Percentiles rank a stretch among this genome's conserved stretches.
Evolutionary conservation across 2,329 filamentous ascomycete species (phyloP).

Genomic region (Fusarium albidum): DNA sequence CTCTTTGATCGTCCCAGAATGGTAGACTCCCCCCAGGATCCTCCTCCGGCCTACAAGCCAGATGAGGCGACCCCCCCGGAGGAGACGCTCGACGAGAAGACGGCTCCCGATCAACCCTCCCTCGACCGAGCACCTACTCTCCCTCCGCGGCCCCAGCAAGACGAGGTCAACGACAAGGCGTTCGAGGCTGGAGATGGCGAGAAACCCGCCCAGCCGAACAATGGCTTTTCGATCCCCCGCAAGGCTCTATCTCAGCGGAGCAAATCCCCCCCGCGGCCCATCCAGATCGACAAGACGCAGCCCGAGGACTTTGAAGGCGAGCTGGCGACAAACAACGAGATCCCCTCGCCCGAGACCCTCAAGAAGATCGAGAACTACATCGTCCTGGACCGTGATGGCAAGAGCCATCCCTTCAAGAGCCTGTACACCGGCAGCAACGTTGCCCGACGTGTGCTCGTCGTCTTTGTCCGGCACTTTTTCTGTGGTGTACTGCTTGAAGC

Average conservation of each 20-base stretch:
- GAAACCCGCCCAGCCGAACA: constrained; percentile 1
- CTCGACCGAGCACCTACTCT: constrained; percentile 21
- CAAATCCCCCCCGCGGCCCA: constrained; percentile 35
- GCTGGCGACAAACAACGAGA: constrained; percentile 61
- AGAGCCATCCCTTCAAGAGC: constrained; percentile 67
- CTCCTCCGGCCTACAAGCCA: constrained; percentile 3
- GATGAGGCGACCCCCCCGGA: constrained; percentile 20
- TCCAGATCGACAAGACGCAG: constrained; percentile 50
- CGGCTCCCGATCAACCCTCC: constrained; percentile 8
- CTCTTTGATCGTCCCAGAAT: constrained; percentile 7
- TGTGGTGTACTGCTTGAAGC: constrained; percentile 68
- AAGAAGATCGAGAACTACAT: constrained; percentile 61
- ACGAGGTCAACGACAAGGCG: constrained; percentile 17
- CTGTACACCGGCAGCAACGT: constrained; percentile 65
- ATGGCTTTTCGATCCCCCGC: constrained; percentile 20
- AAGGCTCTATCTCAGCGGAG: constrained; percentile 28
- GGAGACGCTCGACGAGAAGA: constrained; percentile 14
- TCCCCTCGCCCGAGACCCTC: constrained; percentile 60
- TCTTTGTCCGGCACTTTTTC: constrained; percentile 84
- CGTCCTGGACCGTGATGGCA: constrained; percentile 69
- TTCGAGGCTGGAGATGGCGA: constrained; percentile 13
- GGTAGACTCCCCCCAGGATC: constrained; percentile 25
- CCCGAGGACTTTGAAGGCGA: constrained; percentile 64
- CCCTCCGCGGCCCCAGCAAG: constrained; percentile 11
- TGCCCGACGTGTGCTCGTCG: constrained; percentile 67